Conservation (phyloP, 441 rosid species). For the Dalechampia spathulata region DNA sequence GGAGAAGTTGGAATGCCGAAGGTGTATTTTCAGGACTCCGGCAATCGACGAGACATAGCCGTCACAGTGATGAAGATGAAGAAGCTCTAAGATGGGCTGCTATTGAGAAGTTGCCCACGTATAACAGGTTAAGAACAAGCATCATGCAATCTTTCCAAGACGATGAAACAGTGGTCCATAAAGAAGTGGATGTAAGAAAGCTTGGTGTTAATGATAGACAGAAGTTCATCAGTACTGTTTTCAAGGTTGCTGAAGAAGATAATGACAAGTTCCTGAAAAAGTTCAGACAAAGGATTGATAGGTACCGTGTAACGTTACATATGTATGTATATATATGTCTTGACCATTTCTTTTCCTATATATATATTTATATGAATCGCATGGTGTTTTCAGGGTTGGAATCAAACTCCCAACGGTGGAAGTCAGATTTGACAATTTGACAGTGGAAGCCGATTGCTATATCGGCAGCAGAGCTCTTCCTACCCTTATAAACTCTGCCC, state of each 20-base stretch:
- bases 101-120: constrained; percentile 69
- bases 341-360: no score
- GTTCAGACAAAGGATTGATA: constrained; percentile 56
- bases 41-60: constrained; percentile 35
- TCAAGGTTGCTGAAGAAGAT: constrained; percentile 68
- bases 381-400: constrained; percentile 67
- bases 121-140: constrained; percentile 56
- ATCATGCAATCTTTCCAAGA: constrained; percentile 38
- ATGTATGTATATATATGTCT: no score
- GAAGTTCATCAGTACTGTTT: constrained; percentile 48
- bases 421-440: constrained; percentile 70
- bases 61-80: constrained; percentile 46
- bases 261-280: constrained; percentile 57
- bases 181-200: constrained; percentile 56
- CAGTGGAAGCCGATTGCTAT: constrained; percentile 62
- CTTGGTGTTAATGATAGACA: constrained; percentile 54
- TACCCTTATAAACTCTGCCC: constrained; percentile 52
- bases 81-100: constrained; percentile 89
- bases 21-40: constrained; percentile 3
- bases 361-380: no score
- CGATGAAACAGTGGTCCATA: constrained; percentile 23
- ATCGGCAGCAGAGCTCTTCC: constrained; percentile 90
- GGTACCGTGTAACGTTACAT: no score
- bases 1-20: constrained; percentile 11
- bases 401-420: constrained; percentile 76